phyloP scores from a whole-genome alignment of 805 yeast genomes.

The Ogataea glucozyma region DNA sequence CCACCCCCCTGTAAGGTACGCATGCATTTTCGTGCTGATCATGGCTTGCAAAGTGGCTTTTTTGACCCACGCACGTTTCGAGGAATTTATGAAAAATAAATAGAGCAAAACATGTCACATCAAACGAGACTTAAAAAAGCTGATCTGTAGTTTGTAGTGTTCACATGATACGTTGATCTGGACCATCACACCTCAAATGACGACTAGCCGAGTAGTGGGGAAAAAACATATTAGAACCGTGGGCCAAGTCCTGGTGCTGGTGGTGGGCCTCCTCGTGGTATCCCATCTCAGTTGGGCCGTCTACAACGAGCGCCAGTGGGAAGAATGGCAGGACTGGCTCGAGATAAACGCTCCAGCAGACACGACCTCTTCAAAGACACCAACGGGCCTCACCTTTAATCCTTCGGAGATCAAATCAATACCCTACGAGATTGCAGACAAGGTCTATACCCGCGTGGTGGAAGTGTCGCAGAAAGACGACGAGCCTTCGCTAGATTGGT shows the following conservation, averaged over 20 bases:
- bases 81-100: not conserved
- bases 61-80: not conserved
- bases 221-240: constrained; percentile 2
- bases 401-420: constrained; percentile 20
- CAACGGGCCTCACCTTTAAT: constrained; percentile 14
- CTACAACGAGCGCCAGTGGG: constrained; percentile 2
- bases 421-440: constrained; percentile 21
- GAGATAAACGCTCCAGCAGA: not conserved
- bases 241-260: not conserved
- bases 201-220: not conserved
- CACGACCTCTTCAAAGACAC: too few relatives aligned
- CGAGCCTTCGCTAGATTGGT: constrained; percentile 37
- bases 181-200: not conserved
- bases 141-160: not conserved
- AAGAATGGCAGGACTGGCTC: constrained; percentile 2
- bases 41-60: constrained; percentile 7
- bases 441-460: constrained; percentile 12
- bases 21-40: too few relatives aligned
- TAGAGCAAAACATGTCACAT: not conserved
- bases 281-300: not conserved
- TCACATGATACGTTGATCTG: not conserved
- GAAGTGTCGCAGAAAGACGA: not conserved
- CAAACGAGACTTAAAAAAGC: too few relatives aligned
- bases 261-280: not conserved
- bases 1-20: too few relatives aligned